These are phyloP conservation scores for Apiotrichum siamense DNA, from an alignment of 1,284 basidiomycete species.

Conservation along the genomic window DNA sequence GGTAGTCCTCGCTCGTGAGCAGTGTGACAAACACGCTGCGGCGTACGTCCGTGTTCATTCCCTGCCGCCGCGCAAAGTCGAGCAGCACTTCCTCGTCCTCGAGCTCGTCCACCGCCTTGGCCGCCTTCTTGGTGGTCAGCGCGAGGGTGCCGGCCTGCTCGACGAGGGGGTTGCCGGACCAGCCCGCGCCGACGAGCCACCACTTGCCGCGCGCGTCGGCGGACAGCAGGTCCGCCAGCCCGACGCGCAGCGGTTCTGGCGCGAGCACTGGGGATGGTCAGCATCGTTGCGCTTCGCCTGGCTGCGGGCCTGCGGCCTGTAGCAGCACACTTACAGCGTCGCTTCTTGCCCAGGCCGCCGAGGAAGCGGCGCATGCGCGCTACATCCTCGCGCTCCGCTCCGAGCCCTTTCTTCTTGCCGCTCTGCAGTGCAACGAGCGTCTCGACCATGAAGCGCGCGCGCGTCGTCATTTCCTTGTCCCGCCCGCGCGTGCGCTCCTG, in stretches of 20 bases:
- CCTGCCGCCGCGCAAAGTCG: constrained; percentile 81
- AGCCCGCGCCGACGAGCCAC: constrained; percentile 98
- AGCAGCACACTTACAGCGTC: constrained; percentile 58
- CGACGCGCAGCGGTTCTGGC: constrained; percentile 76
- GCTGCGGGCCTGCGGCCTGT: too few species aligned
- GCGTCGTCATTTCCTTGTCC: constrained; percentile 56
- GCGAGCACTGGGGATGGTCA: constrained; percentile 64
- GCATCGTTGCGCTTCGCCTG: too few species aligned
- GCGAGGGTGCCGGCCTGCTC: constrained; percentile 48
- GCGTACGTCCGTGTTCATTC: constrained; percentile 97
- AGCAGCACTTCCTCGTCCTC: constrained; percentile 56
- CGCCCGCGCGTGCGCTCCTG: constrained; percentile 63
- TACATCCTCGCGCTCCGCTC: constrained; percentile 49
- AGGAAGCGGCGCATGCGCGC: constrained; percentile 82
- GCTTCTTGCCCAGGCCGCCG: constrained; percentile 64
- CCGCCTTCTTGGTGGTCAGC: constrained; percentile 4
- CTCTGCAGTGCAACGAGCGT: constrained; percentile 83
- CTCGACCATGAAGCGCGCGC: constrained; percentile 85
- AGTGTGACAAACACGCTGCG: constrained; percentile 85
- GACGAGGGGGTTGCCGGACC: constrained; percentile 83
- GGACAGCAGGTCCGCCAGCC: constrained; percentile 74
- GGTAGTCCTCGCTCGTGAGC: constrained; percentile 94
- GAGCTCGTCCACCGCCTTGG: constrained; percentile 10
- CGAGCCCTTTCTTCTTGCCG: constrained; percentile 72
- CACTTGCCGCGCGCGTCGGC: constrained; percentile 89